Conservation (phyloP, 495 filamentous ascomycete species). For the Xylaria flabelliformis region DNA sequence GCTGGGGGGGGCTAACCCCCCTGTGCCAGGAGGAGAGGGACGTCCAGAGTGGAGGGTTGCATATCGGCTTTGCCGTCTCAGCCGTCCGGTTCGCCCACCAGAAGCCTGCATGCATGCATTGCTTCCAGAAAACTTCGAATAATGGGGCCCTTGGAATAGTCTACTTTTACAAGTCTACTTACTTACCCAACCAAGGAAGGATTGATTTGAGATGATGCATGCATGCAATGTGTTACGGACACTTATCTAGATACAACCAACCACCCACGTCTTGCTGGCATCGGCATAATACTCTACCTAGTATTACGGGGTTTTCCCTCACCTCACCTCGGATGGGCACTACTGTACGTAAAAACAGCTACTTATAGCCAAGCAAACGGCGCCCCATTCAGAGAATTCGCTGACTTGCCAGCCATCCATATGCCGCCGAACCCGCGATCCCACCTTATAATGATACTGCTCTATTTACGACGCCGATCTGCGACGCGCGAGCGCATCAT, state of each 20-base stretch:
- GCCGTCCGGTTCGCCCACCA: conserved; percentile 21
- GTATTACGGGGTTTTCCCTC: conserved; percentile 1
- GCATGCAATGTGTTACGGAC: not conserved
- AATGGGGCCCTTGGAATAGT: conserved; percentile 5
- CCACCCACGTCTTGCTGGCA: not conserved
- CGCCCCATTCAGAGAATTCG: not conserved
- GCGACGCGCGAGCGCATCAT: not conserved
- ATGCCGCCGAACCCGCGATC: conserved; percentile 20
- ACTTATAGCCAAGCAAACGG: conserved; percentile 1
- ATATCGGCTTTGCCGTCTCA: conserved; percentile 32
- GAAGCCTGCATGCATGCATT: conserved; percentile 6
- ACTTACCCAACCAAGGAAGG: not conserved
- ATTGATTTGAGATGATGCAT: conserved; percentile 15
- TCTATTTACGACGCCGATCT: conserved; percentile 20
- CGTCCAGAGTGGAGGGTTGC: conserved; percentile 24
- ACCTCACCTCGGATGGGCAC: not conserved
- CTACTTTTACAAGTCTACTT: no score
- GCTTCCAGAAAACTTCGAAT: conserved; percentile 29
- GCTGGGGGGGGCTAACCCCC: not conserved
- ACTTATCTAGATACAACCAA: not conserved
- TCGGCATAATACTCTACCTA: not conserved
- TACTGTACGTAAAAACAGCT: conserved; percentile 3
- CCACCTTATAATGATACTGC: conserved; percentile 20
- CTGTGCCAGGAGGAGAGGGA: conserved; percentile 9
- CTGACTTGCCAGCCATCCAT: conserved; percentile 1